Base-by-base conservation (phyloP, 2,329 filamentous ascomycete species). In the Furcasterigmium sp. region DNA sequence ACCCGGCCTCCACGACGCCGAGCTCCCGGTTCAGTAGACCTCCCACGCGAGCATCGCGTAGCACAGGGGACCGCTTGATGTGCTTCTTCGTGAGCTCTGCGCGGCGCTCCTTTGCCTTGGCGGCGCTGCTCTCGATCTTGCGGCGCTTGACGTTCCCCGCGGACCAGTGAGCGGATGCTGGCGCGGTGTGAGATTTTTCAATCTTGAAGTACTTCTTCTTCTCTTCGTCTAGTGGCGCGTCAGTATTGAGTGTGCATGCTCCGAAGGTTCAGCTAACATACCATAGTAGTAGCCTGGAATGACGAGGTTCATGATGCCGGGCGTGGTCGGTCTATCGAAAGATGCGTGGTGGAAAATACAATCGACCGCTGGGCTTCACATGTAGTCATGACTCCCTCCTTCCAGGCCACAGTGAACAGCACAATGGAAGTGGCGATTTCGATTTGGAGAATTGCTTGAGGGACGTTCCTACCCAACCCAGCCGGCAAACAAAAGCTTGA, bases 131-230 rank as follows among this genome's bases (percentile, higher is more conserved):
- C 25, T 75, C 65, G 3, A 66, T 48, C 46, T 72, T 72, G 41
- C 77, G 77, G 50, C 69, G 70, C 60, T 78, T 82, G 44, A 84
- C 75, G 7, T 72, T 70, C 37, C 76, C 67, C n/a, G 69, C 63
- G 8, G 80, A 79, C 65, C 81, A 85, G 14, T 69, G 61, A 0
- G 74, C 67, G 8, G 59, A 61, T 2, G 64, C 49, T 0, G 78
- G 71, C 1, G 78, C 77, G 14, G 69, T 70, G 43, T 75, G 69
- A 30, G 76, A 69, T 37, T 70, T 73, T 56, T 84, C 77, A 39
- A 87, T 75, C 53, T 79, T 82, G 61, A 86, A 87, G 55, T 86
- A 87, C 50, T 78, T 83, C 29, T 73, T 73, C 58, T 79, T 85
- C 35, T 72, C 70, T 13, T 60, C 41, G 47, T 82, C 78, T 80